Percentiles rank a stretch among this genome's conserved stretches.
phyloP scores from a whole-genome alignment of 768 basidiomycete species.

The Asterophora lycoperdoides region DNA sequence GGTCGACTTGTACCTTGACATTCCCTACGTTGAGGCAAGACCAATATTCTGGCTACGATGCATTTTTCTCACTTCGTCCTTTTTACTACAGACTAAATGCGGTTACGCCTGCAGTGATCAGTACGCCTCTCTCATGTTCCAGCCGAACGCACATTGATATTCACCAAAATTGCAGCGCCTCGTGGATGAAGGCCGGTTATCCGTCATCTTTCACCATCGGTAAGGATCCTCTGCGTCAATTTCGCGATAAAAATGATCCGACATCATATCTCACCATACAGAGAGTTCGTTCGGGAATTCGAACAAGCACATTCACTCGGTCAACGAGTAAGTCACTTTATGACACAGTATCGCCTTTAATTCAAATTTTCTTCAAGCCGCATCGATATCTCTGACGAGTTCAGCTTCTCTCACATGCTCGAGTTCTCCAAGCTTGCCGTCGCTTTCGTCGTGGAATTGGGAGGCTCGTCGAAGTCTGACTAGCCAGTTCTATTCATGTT shows the following conservation, averaged over 20 bases:
- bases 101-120: constrained; percentile 95
- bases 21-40: constrained; percentile 67
- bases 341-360: constrained; percentile 5
- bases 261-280: constrained; percentile 21
- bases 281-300: constrained; percentile 73
- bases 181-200: constrained; percentile 84
- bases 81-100: constrained; percentile 64
- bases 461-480: constrained; percentile 37
- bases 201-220: constrained; percentile 82
- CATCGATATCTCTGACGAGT: constrained; percentile 82
- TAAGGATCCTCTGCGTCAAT: constrained; percentile 29
- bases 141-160: constrained; percentile 26
- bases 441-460: constrained; percentile 74
- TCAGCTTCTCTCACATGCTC: constrained; percentile 86
- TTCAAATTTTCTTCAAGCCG: constrained; percentile 44
- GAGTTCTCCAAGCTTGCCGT: constrained; percentile 84
- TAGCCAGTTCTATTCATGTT: neutral
- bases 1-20: constrained; percentile 74
- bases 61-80: constrained; percentile 12
- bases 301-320: constrained; percentile 80
- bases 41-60: neutral
- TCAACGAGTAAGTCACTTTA: constrained; percentile 62
- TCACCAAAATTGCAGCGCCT: constrained; percentile 44
- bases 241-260: constrained; percentile 13
- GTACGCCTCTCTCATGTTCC: constrained; percentile 39